Evolutionary conservation across 2,329 filamentous ascomycete genomes (phyloP).

Genomic region (Karstenula rhodostoma): DNA sequence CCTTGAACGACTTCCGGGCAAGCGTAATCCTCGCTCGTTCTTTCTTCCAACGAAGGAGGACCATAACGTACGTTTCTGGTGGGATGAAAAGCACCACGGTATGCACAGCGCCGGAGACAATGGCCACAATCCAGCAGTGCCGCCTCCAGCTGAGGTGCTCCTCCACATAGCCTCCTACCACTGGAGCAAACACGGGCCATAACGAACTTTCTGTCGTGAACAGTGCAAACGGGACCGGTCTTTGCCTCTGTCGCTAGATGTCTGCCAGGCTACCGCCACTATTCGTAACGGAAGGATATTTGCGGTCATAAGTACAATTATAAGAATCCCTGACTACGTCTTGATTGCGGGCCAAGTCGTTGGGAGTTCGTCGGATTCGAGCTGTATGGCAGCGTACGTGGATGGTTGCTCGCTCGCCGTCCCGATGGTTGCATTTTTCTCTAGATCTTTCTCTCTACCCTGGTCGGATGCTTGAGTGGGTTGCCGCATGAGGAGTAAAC

Average conservation of each 20-base stretch:
- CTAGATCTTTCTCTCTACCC: neutral
- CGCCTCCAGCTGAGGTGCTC: conserved; percentile 15
- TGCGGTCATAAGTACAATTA: conserved; percentile 21
- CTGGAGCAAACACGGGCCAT: conserved; percentile 11
- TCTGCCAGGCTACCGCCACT: conserved; percentile 16
- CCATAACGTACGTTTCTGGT: conserved; percentile 62
- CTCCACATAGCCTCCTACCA: conserved; percentile 13
- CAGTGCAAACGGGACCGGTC: conserved; percentile 16
- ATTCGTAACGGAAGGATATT: conserved; percentile 19
- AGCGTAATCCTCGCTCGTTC: conserved; percentile 51
- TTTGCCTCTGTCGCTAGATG: conserved; percentile 13
- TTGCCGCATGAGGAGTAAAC: neutral
- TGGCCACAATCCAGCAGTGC: conserved; percentile 17
- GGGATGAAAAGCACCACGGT: conserved; percentile 50
- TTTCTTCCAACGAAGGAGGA: conserved; percentile 53
- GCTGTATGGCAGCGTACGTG: neutral
- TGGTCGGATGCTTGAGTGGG: neutral
- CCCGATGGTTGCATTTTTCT: neutral
- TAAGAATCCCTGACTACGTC: conserved; percentile 20
- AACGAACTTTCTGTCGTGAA: conserved; percentile 17
- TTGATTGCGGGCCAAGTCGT: conserved; percentile 15
- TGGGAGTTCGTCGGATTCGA: conserved; percentile 10
- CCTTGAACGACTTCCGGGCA: conserved; percentile 65
- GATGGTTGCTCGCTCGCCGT: neutral
- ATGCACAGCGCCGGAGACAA: conserved; percentile 13